These are phyloP conservation scores for Cupressus sempervirens DNA, from an alignment of 75 land plant genomes.

Conservation along the genomic window DNA sequence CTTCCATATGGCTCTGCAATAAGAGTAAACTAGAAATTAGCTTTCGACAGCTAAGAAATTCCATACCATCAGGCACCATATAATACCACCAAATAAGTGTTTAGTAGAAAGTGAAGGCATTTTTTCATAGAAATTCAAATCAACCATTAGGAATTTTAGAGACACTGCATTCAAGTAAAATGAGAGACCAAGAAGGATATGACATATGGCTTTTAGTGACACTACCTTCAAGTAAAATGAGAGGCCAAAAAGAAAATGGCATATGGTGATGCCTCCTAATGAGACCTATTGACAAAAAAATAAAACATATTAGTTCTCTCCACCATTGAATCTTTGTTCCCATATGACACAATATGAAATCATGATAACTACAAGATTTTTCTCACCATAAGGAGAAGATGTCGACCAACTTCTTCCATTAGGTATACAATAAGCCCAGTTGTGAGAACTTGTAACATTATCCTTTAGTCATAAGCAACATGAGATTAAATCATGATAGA, in stretches of 20 bases:
- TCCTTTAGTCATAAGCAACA: neutral
- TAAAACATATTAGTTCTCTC: neutral
- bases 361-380: neutral
- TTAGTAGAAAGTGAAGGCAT: neutral
- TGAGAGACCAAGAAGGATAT: conserved; percentile 27
- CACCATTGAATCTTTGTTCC: neutral
- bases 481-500: neutral
- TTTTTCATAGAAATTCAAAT: neutral
- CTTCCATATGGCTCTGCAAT: too few species aligned
- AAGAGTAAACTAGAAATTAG: too few species aligned
- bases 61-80: too few species aligned
- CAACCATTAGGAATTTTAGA: neutral
- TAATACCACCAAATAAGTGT: too few species aligned
- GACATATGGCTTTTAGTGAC: too few species aligned
- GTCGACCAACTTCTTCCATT: conserved; percentile 71
- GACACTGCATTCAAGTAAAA: neutral
- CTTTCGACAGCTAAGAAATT: too few species aligned
- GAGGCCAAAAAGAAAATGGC: too few species aligned
- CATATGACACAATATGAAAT: neutral
- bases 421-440: conserved; percentile 65
- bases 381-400: conserved; percentile 73
- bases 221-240: too few species aligned
- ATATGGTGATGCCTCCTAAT: too few species aligned
- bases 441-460: conserved; percentile 52
- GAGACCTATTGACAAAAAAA: neutral